These are phyloP conservation scores for Ophiostoma triangulosporum DNA, from an alignment of 2,329 filamentous ascomycete species.

Conservation along the genomic window DNA sequence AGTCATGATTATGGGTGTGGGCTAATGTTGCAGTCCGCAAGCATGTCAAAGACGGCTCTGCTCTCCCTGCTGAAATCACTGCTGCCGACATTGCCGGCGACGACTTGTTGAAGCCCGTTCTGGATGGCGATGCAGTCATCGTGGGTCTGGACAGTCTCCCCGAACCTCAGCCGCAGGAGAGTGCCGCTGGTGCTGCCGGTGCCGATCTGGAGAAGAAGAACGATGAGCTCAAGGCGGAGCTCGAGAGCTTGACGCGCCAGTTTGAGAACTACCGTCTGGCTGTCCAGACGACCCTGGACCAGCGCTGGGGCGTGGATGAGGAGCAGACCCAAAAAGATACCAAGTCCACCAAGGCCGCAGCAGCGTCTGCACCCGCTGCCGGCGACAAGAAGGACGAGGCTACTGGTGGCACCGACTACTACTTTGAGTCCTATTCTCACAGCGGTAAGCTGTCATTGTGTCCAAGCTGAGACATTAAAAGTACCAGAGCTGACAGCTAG, in stretches of 20 bases:
- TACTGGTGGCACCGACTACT: constrained; percentile 30
- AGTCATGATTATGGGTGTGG: too few relatives aligned
- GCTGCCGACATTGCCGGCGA: constrained; percentile 59
- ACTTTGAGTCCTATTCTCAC: constrained; percentile 49
- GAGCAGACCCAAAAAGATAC: constrained; percentile 25
- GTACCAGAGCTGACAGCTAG: constrained; percentile 25
- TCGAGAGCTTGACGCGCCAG: constrained; percentile 44
- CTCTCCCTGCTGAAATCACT: constrained; percentile 45
- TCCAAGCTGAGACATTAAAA: not conserved
- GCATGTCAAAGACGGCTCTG: constrained; percentile 28
- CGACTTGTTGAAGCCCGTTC: constrained; percentile 64
- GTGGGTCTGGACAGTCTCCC: constrained; percentile 74
- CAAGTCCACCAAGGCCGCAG: not conserved
- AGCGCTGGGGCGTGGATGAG: constrained; percentile 44
- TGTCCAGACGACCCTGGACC: constrained; percentile 53
- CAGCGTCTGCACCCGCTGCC: not conserved
- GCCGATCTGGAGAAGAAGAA: constrained; percentile 32
- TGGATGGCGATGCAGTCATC: constrained; percentile 82
- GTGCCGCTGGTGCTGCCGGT: not conserved
- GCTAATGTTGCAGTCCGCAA: constrained; percentile 28
- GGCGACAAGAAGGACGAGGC: constrained; percentile 15
- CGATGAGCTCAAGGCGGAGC: constrained; percentile 43
- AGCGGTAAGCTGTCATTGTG: constrained; percentile 32
- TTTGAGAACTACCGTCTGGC: constrained; percentile 52
- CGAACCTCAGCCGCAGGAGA: not conserved